These are phyloP conservation scores for Gelatoporia subvermispora DNA, from an alignment of 768 basidiomycete genomes.

Conservation along the genomic window DNA sequence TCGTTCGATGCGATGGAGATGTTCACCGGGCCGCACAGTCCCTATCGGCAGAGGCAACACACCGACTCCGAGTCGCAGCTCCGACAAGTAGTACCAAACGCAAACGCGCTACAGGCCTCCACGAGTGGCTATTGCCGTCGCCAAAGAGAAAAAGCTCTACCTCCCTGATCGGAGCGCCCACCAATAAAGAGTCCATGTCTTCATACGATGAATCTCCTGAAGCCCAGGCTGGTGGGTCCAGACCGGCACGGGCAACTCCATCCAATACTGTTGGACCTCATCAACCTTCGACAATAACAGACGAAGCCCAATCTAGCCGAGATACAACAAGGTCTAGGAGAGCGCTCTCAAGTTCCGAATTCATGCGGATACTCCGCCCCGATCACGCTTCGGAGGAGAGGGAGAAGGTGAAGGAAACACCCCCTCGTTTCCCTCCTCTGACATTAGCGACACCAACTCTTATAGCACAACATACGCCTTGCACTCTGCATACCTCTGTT, in stretches of 20 bases:
- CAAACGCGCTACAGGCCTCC: constrained; percentile 41
- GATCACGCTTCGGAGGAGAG: constrained; percentile 13
- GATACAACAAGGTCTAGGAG: too few species aligned
- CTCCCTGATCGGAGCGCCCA: background rate
- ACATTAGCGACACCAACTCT: constrained; percentile 56
- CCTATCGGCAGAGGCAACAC: constrained; percentile 24
- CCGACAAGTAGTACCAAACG: constrained; percentile 37
- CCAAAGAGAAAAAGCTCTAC: background rate
- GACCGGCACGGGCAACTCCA: too few species aligned
- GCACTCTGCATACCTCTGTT: constrained; percentile 64
- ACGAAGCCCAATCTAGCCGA: too few species aligned
- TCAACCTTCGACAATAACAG: too few species aligned
- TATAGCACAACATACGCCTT: constrained; percentile 67
- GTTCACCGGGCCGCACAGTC: constrained; percentile 43
- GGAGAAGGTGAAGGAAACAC: constrained; percentile 28
- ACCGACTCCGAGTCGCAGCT: background rate
- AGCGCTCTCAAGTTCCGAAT: constrained; percentile 28
- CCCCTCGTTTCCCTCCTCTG: constrained; percentile 44
- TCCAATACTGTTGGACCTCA: too few species aligned
- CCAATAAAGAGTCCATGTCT: too few species aligned
- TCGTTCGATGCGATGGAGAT: constrained; percentile 54
- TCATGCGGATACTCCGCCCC: constrained; percentile 54
- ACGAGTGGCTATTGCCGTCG: constrained; percentile 48
- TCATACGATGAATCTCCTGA: too few species aligned
- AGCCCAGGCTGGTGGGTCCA: too few species aligned